A percentile compares a stretch with the other conserved stretches of the same genome.
Conservation (phyloP, 176 grass and related monocot genomes). For the Musa acuminata region DNA sequence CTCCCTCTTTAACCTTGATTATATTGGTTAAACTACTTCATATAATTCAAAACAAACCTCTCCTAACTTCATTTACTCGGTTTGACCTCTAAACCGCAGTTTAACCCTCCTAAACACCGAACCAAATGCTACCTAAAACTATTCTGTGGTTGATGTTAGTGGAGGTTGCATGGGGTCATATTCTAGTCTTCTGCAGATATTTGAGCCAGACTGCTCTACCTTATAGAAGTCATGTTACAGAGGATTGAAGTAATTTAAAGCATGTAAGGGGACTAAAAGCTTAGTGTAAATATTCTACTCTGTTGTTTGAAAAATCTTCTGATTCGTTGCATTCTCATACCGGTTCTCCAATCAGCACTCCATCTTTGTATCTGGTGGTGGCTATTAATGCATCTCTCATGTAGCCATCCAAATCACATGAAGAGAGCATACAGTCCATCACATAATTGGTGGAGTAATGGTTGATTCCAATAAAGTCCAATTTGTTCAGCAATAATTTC, state of each 20-base stretch:
- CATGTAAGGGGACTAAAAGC: not conserved
- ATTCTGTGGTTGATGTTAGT: too few species aligned
- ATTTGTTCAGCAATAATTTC: slow-evolving; percentile 33
- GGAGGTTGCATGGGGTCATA: too few species aligned
- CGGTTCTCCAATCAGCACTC: slow-evolving; percentile 44
- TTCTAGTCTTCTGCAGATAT: too few species aligned
- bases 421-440: slow-evolving; percentile 42
- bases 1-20: too few species aligned
- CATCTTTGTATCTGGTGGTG: slow-evolving; percentile 34
- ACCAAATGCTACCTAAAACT: too few species aligned
- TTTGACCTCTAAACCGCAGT: too few species aligned
- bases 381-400: slow-evolving; percentile 33
- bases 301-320: slow-evolving; percentile 2
- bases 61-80: too few species aligned
- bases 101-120: too few species aligned
- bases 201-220: too few species aligned
- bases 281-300: slow-evolving; percentile 1
- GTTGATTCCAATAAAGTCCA: slow-evolving; percentile 59
- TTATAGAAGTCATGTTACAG: too few species aligned
- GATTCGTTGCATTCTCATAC: slow-evolving; percentile 19
- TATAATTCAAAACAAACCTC: too few species aligned
- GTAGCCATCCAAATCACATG: slow-evolving; percentile 26
- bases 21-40: too few species aligned
- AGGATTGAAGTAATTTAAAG: not conserved
- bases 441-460: slow-evolving; percentile 45